phyloP scores from a whole-genome alignment of 1,284 basidiomycete genomes.

The Hymenochaete sp. region DNA sequence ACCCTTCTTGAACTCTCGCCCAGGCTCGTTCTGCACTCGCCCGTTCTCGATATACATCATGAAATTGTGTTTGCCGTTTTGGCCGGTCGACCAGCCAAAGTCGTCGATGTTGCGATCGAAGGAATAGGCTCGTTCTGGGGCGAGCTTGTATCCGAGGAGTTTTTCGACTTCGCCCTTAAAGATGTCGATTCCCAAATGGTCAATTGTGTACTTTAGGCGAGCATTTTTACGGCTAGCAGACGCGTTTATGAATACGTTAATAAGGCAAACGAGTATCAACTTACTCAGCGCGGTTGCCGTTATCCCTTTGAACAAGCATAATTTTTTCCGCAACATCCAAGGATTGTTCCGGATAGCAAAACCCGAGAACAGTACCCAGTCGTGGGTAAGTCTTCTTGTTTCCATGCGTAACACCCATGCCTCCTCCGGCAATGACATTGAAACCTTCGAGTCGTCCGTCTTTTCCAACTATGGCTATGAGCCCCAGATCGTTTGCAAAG shows the following conservation, averaged over 20 bases:
- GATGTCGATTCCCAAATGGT: conserved; percentile 80
- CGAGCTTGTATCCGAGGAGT: conserved; percentile 75
- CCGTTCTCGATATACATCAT: conserved; percentile 97
- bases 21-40: conserved; percentile 88
- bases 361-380: conserved; percentile 82
- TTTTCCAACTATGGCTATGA: conserved; percentile 82
- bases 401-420: conserved; percentile 98
- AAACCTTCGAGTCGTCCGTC: conserved; percentile 75
- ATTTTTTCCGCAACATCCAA: conserved; percentile 84
- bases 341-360: conserved; percentile 86
- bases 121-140: conserved; percentile 65
- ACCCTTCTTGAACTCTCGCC: conserved; percentile 87
- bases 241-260: conserved; percentile 35
- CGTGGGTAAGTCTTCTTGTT: conserved; percentile 99
- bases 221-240: conserved; percentile 54
- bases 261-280: conserved; percentile 25
- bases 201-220: conserved; percentile 94
- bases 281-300: conserved; percentile 89
- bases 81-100: conserved; percentile 87
- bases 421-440: conserved; percentile 88
- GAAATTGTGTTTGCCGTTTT: conserved; percentile 88
- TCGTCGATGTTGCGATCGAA: conserved; percentile 92
- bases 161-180: conserved; percentile 92
- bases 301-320: conserved; percentile 91
- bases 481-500: conserved; percentile 93